Percentiles rank a stretch among this genome's conserved stretches.
These are phyloP conservation scores for Lasiodiplodia sp. DNA, from an alignment of 2,329 filamentous ascomycete species.

Conservation along the genomic window DNA sequence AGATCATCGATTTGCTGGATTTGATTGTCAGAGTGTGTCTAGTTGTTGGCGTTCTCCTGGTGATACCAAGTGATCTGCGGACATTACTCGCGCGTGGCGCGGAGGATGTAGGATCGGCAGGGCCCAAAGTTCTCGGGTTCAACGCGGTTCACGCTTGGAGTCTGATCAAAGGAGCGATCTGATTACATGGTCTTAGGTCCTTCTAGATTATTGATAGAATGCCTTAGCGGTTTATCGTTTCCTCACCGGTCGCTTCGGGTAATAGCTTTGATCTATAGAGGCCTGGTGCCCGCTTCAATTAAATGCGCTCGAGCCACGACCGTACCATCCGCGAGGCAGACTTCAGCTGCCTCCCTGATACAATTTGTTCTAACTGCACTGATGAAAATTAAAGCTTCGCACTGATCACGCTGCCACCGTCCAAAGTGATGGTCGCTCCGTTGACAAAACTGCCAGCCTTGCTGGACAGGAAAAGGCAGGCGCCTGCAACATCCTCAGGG, in stretches of 20 bases:
- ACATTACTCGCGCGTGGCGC: background rate
- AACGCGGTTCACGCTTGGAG: slow-evolving; percentile 25
- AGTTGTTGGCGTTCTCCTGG: background rate
- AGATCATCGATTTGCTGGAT: slow-evolving; percentile 41
- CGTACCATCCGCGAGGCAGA: background rate
- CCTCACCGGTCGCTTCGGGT: background rate
- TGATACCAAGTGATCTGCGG: slow-evolving; percentile 1
- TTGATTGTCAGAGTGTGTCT: slow-evolving; percentile 35
- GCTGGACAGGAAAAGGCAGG: slow-evolving; percentile 74
- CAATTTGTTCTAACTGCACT: background rate
- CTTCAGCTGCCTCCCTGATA: background rate
- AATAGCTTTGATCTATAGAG: background rate
- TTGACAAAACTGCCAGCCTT: slow-evolving; percentile 64
- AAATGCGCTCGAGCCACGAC: background rate
- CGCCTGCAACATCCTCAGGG: slow-evolving; percentile 73
- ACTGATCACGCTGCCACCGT: slow-evolving; percentile 48
- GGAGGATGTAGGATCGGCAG: background rate
- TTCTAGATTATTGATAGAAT: background rate
- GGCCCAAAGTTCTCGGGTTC: background rate
- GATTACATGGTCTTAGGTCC: background rate
- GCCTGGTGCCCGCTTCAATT: slow-evolving; percentile 1
- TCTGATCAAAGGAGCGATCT: slow-evolving; percentile 16
- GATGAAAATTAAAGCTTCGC: slow-evolving; percentile 43
- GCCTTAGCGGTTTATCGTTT: background rate
- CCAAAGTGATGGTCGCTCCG: slow-evolving; percentile 52